Percentiles rank a stretch among this genome's conserved stretches.
phyloP scores from a whole-genome alignment of 345 rosid genomes.

The Gynandropsis gynandra region DNA sequence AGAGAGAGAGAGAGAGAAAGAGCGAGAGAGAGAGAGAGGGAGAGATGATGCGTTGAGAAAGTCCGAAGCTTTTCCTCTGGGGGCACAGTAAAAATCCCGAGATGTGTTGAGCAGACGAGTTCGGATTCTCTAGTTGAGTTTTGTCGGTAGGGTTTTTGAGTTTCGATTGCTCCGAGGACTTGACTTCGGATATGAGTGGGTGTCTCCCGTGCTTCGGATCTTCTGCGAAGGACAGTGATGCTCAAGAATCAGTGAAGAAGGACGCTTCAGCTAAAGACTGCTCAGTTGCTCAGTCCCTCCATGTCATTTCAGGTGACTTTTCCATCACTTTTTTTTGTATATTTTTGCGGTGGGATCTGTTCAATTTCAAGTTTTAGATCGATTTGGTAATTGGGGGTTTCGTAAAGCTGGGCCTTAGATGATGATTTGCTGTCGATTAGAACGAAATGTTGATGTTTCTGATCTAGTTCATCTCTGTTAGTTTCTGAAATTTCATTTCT shows the following conservation, averaged over 20 bases:
- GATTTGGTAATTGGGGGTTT: slow-evolving; percentile 20
- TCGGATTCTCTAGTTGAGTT: slow-evolving; percentile 32
- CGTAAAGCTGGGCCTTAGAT: slow-evolving; percentile 22
- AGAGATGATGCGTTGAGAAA: slow-evolving; percentile 26
- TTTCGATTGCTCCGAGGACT: slow-evolving; percentile 34
- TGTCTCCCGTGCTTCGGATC: slow-evolving; percentile 98
- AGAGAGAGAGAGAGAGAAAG: slow-evolving; percentile 20
- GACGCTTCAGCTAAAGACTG: slow-evolving; percentile 72
- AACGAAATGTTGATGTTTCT: slow-evolving; percentile 18
- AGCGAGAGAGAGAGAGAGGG: slow-evolving; percentile 26
- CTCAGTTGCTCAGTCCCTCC: slow-evolving; percentile 66
- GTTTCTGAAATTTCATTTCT: slow-evolving; percentile 18
- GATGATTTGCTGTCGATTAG: slow-evolving; percentile 17
- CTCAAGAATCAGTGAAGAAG: slow-evolving; percentile 59
- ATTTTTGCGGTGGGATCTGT: slow-evolving; percentile 24
- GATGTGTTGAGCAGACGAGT: slow-evolving; percentile 27
- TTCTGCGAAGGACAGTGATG: slow-evolving; percentile 53
- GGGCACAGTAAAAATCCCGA: slow-evolving; percentile 14
- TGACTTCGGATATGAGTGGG: slow-evolving; percentile 68
- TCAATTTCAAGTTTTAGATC: slow-evolving; percentile 31
- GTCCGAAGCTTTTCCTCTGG: slow-evolving; percentile 18
- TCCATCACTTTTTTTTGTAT: neutral
- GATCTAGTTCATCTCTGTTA: slow-evolving; percentile 34
- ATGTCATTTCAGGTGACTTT: slow-evolving; percentile 59
- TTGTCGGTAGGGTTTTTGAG: slow-evolving; percentile 35